Evolutionary conservation across 2,329 filamentous ascomycete species (phyloP), one percentile per base, ranked within the genome.

Genomic region (Parastagonospora avenae): DNA sequence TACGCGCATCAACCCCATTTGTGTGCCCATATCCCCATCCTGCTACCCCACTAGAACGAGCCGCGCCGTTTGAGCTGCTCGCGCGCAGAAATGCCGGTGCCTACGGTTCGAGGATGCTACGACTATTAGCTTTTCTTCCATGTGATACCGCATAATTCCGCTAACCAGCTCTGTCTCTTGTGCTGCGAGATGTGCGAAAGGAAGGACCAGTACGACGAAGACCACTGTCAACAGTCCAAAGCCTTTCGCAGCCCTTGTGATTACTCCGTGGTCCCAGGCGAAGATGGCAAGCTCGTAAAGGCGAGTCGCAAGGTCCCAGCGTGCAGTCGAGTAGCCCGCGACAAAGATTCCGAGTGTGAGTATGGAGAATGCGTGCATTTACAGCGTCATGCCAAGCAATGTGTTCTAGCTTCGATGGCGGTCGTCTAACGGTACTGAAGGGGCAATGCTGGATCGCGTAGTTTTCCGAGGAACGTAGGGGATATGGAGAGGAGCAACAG

Each of bases 281-380:
- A 97, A 99, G 62, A 96, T 89, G 64, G 91, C 90, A 68, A 99
- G 86, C 78, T 99, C 93, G 88, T 97, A 96, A 68, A 97, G 84
- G 69, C 92, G 88, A 66, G 93, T 97, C 64, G 97, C 92, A 58
- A 99, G 87, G 79, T 97, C 94, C 92, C 94, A 99, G 82, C 94
- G 90, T 73, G 94, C 94, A 79, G 94, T 99, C 76, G 93, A 97
- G 83, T 99, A 99, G 77, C 94, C 94, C 80, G 94, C 93, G 83
- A 97, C 89, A 82, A 99, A 99, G 81, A 99, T 97, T 79, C 90
- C 92, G 79, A 96, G 87, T 71, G 92, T 96, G 77, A 97, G 85
- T 76, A 93, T 82, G 59, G 93, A 97, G 81, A 97, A 97, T 71
- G 92, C 91, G 91, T 97, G 92, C 93, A 97, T 97, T 83, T 82